Base-by-base conservation (phyloP, 345 rosid species). In the Trapa incisa region DNA sequence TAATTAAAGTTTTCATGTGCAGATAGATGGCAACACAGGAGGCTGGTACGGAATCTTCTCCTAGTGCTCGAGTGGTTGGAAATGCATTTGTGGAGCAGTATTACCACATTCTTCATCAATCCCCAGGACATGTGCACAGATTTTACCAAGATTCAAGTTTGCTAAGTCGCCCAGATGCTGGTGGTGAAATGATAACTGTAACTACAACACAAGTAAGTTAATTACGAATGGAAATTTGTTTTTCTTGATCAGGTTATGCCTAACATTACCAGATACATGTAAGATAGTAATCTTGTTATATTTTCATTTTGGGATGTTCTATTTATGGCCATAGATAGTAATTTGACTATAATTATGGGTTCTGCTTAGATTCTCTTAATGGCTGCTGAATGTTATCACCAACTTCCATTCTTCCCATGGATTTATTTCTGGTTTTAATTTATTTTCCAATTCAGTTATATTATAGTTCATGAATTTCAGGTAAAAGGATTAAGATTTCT, bases 21-120 rank as follows among this genome's bases (percentile, higher is more conserved):
- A 83, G 90, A 86, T 56, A 83, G 90, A 86, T 84, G 91, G 88
- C 88, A 66, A 74, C 71, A 68, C 85, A 80, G 80, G 86, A 82
- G 76, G 77, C 81, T 35, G 75, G 69, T 79, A 68, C 72, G 65
- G 70, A 63, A 11, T 16, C 52, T 61, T 22, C 67, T 67, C 84
- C 78, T 61, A 75, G 70, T 73, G 84, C 84, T 35, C 81, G 77
- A 70, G 76, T 81, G 47, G 83, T 85, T 67, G 94, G 88, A 73
- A 82, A 85, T 78, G 88, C 87, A 45, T 87, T 87, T 68, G 90
- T 82, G 66, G 82, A 76, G 75, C 93, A 85, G 66, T 87, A 87
- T 79, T 87, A 87, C 73, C 83, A 79, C 64, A 82, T 80, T 68
- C 93, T 87, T 76, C 93, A 80, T 67, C 81, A 80, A n/a, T 80